Conservation (phyloP, 768 basidiomycete genomes). For the Porphyrellus cyaneotinctus region DNA sequence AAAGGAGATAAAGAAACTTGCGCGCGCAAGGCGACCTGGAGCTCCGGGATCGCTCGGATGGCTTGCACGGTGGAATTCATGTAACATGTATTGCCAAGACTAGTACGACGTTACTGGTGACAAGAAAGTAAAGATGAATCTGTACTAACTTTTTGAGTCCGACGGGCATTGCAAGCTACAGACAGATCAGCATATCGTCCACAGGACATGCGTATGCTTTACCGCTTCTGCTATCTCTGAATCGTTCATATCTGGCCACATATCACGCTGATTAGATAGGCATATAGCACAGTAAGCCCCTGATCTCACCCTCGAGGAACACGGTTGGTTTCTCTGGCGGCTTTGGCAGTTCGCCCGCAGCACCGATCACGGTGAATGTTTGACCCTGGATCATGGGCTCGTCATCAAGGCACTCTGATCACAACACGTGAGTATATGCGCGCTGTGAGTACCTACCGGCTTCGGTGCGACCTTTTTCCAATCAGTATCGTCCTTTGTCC, state of each 20-base stretch:
- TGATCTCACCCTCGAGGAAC: slow-evolving; percentile 74
- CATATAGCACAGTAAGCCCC: not conserved
- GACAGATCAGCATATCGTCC: not conserved
- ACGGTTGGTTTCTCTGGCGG: slow-evolving; percentile 74
- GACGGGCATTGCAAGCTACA: slow-evolving; percentile 72
- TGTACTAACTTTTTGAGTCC: slow-evolving; percentile 67
- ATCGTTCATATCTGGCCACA: slow-evolving; percentile 79
- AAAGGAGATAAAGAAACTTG: slow-evolving; percentile 30
- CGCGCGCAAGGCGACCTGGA: slow-evolving; percentile 66
- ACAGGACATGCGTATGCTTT: slow-evolving; percentile 19
- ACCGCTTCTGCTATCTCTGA: slow-evolving; percentile 76
- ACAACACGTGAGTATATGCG: slow-evolving; percentile 3
- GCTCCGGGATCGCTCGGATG: slow-evolving; percentile 88
- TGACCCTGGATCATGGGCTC: slow-evolving; percentile 55
- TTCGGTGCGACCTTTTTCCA: slow-evolving; percentile 85
- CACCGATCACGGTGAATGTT: slow-evolving; percentile 90
- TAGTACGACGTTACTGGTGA: slow-evolving; percentile 17
- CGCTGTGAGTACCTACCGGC: slow-evolving; percentile 45
- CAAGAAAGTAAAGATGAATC: not conserved
- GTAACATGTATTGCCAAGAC: slow-evolving; percentile 94
- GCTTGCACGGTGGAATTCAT: slow-evolving; percentile 95
- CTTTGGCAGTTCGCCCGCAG: slow-evolving; percentile 88
- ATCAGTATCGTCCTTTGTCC: slow-evolving; percentile 75
- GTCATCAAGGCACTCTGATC: not conserved
- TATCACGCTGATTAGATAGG: slow-evolving; percentile 16